These are phyloP conservation scores for Naegleria lovaniensis DNA, from an alignment of 208 protist species.

Conservation along the genomic window DNA sequence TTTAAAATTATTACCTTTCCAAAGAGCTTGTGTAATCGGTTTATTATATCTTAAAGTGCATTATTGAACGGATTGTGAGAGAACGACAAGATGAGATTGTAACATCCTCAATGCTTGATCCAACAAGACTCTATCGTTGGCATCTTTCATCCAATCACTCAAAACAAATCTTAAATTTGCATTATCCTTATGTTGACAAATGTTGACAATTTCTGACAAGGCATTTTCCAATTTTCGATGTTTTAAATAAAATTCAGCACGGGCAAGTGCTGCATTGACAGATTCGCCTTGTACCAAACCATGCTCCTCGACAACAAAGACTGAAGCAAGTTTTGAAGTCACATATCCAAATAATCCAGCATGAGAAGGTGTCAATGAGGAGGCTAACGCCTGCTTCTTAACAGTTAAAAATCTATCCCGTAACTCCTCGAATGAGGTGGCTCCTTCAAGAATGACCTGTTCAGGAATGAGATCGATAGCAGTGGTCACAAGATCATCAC, in stretches of 20 bases:
- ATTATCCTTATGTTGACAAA: background rate
- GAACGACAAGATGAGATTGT: background rate
- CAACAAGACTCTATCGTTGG: background rate
- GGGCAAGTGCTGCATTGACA: background rate
- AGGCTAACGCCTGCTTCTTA: background rate
- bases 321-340: background rate
- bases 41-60: no score
- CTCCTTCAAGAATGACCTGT: background rate
- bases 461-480: background rate
- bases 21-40: no score
- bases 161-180: background rate
- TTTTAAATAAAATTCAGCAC: constrained; percentile 20
- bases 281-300: background rate
- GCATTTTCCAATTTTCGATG: background rate
- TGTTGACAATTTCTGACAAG: background rate
- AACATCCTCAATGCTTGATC: background rate
- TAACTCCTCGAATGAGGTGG: background rate
- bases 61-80: constrained; percentile 4
- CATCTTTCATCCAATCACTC: background rate
- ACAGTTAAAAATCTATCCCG: background rate
- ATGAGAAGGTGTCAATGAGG: background rate
- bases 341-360: background rate
- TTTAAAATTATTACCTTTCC: no score
- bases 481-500: background rate
- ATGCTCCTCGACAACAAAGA: background rate